These are phyloP conservation scores for Pichia sp. DNA, from an alignment of 1,139 yeast species.

Conservation along the genomic window DNA sequence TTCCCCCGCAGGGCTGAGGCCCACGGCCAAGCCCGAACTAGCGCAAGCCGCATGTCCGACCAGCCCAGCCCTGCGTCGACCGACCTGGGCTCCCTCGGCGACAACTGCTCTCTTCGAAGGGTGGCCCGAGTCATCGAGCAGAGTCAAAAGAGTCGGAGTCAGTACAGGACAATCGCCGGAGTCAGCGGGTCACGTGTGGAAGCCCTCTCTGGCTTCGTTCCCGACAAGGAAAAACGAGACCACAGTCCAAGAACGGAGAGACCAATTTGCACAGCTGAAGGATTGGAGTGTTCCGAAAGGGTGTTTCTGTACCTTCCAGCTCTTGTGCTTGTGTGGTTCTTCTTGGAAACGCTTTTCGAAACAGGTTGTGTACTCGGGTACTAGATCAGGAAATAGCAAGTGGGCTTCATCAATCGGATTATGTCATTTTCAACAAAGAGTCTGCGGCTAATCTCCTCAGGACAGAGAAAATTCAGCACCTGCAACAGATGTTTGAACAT, in stretches of 20 bases:
- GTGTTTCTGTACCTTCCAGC: no score
- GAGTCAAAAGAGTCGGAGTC: no score
- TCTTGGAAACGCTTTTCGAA: neutral
- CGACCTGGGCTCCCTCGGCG: no score
- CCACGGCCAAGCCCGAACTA: no score
- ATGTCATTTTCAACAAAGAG: slow-evolving; percentile 2
- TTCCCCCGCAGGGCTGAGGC: no score
- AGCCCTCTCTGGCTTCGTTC: neutral
- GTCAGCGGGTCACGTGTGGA: neutral
- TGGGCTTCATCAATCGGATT: neutral
- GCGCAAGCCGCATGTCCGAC: no score
- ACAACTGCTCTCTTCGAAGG: no score
- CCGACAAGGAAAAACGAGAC: slow-evolving; percentile 5
- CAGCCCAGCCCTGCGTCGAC: no score
- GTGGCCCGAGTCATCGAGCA: no score
- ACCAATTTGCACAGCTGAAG: neutral
- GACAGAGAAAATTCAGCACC: neutral
- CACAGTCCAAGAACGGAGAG: neutral
- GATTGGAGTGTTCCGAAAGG: slow-evolving; percentile 1
- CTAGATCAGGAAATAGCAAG: neutral
- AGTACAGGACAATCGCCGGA: no score
- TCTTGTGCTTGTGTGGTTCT: neutral
- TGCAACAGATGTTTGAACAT: neutral
- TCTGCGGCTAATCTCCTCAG: neutral
- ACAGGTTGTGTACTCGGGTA: neutral